Conservation (phyloP, 768 basidiomycete species). For the Epithele typhae region DNA sequence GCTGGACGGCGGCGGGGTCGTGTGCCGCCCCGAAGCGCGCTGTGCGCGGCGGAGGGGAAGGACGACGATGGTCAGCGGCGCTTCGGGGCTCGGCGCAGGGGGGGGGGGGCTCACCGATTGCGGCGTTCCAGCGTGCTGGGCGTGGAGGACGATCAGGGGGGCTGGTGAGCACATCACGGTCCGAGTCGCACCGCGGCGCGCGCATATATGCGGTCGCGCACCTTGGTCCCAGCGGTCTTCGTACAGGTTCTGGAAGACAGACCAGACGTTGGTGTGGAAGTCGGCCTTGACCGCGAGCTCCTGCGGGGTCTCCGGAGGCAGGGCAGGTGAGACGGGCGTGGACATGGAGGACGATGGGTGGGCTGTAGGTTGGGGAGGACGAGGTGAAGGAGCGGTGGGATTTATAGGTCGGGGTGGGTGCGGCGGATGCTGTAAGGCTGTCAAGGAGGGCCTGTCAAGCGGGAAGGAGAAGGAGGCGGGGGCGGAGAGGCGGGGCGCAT, state of each 20-base stretch:
- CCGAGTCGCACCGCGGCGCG: neutral
- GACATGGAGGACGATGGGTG: too few relatives aligned
- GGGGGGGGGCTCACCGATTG: conserved; percentile 18
- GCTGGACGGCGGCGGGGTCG: conserved; percentile 19
- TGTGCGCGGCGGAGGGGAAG: conserved; percentile 1
- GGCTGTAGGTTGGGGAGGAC: too few relatives aligned
- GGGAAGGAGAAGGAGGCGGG: too few relatives aligned
- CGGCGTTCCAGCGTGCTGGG: conserved; percentile 18
- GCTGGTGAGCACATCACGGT: neutral
- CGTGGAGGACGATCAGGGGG: neutral
- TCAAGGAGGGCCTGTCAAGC: too few relatives aligned
- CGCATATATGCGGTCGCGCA: conserved; percentile 8
- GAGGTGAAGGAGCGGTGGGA: too few relatives aligned
- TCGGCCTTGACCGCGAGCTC: conserved; percentile 24
- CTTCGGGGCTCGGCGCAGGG: too few relatives aligned
- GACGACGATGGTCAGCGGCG: too few relatives aligned
- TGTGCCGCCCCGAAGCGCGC: conserved; percentile 22
- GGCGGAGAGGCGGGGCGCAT: too few relatives aligned
- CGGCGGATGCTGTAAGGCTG: conserved; percentile 15
- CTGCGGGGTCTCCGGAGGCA: conserved; percentile 14
- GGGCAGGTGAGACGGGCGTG: too few relatives aligned
- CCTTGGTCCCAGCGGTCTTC: conserved; percentile 28
- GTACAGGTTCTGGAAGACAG: conserved; percentile 24
- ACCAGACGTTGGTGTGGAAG: conserved; percentile 23
- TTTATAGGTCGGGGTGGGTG: too few relatives aligned